These are phyloP conservation scores for Nothophaeocryptopus gaeumannii DNA, from an alignment of 2,329 filamentous ascomycete species.

Conservation along the genomic window DNA sequence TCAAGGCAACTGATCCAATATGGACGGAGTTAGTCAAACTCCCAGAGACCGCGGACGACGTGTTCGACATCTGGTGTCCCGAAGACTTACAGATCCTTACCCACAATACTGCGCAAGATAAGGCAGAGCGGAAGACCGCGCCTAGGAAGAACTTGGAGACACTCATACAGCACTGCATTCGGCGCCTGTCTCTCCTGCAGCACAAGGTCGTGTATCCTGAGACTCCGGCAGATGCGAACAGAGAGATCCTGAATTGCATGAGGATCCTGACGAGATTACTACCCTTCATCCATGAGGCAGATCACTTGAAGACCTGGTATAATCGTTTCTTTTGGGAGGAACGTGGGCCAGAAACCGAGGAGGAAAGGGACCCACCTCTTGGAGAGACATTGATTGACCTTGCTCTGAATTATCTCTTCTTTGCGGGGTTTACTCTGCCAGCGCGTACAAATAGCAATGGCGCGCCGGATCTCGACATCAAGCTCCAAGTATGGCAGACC, in stretches of 20 bases:
- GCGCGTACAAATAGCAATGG: slow-evolving; percentile 27
- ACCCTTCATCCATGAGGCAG: slow-evolving; percentile 88
- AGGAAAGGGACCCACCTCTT: slow-evolving; percentile 77
- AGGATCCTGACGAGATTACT: slow-evolving; percentile 84
- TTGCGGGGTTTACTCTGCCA: slow-evolving; percentile 82
- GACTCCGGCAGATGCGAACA: slow-evolving; percentile 79
- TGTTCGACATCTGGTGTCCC: slow-evolving; percentile 92
- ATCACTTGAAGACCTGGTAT: slow-evolving; percentile 80
- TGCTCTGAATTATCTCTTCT: slow-evolving; percentile 85
- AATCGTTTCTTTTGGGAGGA: slow-evolving; percentile 84
- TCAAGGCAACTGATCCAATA: slow-evolving; percentile 83
- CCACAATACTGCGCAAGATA: slow-evolving; percentile 34
- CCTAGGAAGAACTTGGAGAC: slow-evolving; percentile 34
- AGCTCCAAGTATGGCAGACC: slow-evolving; percentile 96
- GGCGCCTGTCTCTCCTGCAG: slow-evolving; percentile 26
- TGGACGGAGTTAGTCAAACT: slow-evolving; percentile 90
- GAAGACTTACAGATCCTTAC: slow-evolving; percentile 42
- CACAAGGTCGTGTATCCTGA: slow-evolving; percentile 20
- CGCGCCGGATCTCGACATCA: slow-evolving; percentile 55
- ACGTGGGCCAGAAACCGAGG: slow-evolving; percentile 34
- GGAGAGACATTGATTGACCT: slow-evolving; percentile 92
- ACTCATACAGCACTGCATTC: slow-evolving; percentile 32
- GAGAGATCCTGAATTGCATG: slow-evolving; percentile 90
- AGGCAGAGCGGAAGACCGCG: not conserved
- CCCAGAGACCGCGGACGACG: slow-evolving; percentile 89